Conservation (phyloP, 2,329 filamentous ascomycete genomes). For the Colletotrichum camelliae region DNA sequence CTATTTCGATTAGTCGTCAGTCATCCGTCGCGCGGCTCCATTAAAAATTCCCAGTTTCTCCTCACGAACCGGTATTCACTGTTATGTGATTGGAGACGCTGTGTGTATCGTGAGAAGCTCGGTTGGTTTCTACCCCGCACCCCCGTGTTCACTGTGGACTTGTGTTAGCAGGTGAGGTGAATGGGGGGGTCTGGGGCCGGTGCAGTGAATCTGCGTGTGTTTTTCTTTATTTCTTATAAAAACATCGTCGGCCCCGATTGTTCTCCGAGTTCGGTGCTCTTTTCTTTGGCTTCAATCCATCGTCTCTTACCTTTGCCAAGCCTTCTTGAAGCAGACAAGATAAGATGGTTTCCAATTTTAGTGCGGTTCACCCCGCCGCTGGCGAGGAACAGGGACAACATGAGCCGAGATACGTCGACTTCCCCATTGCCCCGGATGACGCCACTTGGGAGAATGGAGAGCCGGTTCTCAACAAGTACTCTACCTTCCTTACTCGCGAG, state of each 20-base stretch:
- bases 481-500: background rate
- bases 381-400: background rate
- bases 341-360: background rate
- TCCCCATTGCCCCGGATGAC: background rate
- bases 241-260: background rate
- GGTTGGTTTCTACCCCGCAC: background rate
- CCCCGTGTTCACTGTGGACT: background rate
- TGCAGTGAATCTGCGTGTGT: background rate
- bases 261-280: background rate
- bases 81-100: background rate
- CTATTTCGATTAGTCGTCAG: background rate
- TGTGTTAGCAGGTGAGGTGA: background rate
- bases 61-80: background rate
- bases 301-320: background rate
- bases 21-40: background rate
- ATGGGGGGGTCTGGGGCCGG: background rate
- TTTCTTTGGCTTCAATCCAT: background rate
- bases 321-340: rapidly evolving
- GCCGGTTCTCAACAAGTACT: slow-evolving; percentile 1
- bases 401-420: background rate
- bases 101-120: background rate
- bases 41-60: background rate
- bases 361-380: background rate
- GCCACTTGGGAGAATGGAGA: slow-evolving; percentile 2
- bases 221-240: background rate